phyloP scores from a whole-genome alignment of 2,329 filamentous ascomycete species.

The Fusarium decemcellulare region DNA sequence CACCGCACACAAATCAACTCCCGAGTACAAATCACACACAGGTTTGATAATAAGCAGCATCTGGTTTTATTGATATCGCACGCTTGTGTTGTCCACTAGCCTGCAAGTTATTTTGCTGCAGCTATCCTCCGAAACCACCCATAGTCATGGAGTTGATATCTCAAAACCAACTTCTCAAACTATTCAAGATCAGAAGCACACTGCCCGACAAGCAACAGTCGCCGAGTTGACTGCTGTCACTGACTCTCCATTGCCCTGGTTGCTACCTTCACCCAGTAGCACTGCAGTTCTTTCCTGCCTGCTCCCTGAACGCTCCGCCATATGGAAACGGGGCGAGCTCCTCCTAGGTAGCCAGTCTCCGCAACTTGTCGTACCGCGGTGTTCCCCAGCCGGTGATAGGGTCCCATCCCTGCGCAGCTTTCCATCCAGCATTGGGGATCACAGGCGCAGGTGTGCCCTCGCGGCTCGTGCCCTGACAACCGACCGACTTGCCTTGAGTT shows the following conservation, averaged over 20 bases:
- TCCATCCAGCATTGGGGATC: conserved; percentile 48
- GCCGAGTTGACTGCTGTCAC: neutral
- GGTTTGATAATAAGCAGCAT: too few species aligned
- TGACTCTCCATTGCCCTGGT: neutral
- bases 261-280: neutral
- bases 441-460: conserved; percentile 44
- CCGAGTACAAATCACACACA: too few species aligned
- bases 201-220: neutral
- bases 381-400: conserved; percentile 61
- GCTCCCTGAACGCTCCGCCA: neutral
- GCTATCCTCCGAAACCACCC: too few species aligned
- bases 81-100: too few species aligned
- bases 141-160: too few species aligned
- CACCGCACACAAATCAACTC: too few species aligned
- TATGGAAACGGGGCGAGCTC: neutral
- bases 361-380: conserved; percentile 58
- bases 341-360: conserved; percentile 31
- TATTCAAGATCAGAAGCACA: too few species aligned
- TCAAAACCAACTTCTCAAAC: too few species aligned
- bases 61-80: too few species aligned
- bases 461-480: conserved; percentile 49
- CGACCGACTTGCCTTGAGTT: conserved; percentile 50
- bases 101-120: too few species aligned
- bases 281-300: neutral
- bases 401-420: conserved; percentile 53